Percentiles rank a stretch among this genome's conserved stretches.
Conservation (phyloP, 139 green algal genomes). For the Micromonas pusilla region DNA sequence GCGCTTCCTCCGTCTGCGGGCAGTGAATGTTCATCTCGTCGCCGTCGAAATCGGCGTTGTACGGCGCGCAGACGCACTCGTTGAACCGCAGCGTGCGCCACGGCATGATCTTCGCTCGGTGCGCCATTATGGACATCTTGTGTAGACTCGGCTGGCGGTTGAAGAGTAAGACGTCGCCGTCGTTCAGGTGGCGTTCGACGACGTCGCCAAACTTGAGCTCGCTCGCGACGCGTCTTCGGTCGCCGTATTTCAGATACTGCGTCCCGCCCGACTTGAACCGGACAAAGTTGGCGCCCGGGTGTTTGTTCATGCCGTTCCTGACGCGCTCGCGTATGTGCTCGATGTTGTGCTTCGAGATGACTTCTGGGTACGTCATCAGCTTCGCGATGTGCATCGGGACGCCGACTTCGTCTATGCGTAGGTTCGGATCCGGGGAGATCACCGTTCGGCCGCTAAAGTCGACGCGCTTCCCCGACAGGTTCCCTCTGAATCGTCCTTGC, state of each 20-base stretch:
- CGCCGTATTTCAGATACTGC: slow-evolving; percentile 66
- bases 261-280: background rate
- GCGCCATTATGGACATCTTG: slow-evolving; percentile 95
- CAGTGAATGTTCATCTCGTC: slow-evolving; percentile 99
- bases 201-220: slow-evolving; percentile 82
- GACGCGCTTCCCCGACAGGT: slow-evolving; percentile 93
- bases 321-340: slow-evolving; percentile 40
- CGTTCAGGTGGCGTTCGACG: slow-evolving; percentile 84
- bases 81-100: slow-evolving; percentile 96
- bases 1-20: slow-evolving; percentile 92
- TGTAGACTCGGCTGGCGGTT: slow-evolving; percentile 96
- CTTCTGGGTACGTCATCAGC: slow-evolving; percentile 89
- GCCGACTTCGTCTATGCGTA: slow-evolving; percentile 80
- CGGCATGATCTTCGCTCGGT: slow-evolving; percentile 65
- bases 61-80: slow-evolving; percentile 92
- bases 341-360: slow-evolving; percentile 85
- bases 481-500: slow-evolving; percentile 92
- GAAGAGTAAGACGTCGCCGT: slow-evolving; percentile 96
- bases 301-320: slow-evolving; percentile 30
- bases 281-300: slow-evolving; percentile 92
- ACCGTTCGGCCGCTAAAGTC: slow-evolving; percentile 95
- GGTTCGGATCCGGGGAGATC: slow-evolving; percentile 96
- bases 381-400: slow-evolving; percentile 84
- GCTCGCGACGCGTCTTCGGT: slow-evolving; percentile 71
- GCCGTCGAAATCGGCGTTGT: slow-evolving; percentile 99